phyloP scores from a whole-genome alignment of 1,284 basidiomycete genomes.

The Taiwanofungus camphoratus region DNA sequence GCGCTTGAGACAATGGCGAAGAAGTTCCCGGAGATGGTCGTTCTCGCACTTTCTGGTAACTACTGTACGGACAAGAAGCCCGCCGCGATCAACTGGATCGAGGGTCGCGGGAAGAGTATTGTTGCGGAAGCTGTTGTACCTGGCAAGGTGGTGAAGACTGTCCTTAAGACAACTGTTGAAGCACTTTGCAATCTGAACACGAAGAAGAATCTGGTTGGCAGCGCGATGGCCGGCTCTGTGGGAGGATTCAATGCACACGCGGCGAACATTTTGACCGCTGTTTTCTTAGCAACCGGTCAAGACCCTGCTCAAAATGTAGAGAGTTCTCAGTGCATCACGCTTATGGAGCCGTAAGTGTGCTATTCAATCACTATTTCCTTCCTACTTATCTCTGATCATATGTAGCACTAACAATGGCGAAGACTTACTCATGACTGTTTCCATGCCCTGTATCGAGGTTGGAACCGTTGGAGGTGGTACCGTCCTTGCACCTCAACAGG shows the following conservation, averaged over 20 bases:
- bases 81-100: conserved; percentile 99
- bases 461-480: conserved; percentile 97
- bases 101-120: conserved; percentile 96
- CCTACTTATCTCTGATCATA: conserved; percentile 7
- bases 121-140: conserved; percentile 95
- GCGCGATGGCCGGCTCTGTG: conserved; percentile 95
- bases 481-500: conserved; percentile 80
- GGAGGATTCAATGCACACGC: conserved; percentile 99
- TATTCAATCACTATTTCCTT: conserved; percentile 1
- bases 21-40: conserved; percentile 89
- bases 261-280: conserved; percentile 93
- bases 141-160: conserved; percentile 81
- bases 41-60: conserved; percentile 94
- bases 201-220: conserved; percentile 98
- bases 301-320: conserved; percentile 99
- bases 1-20: conserved; percentile 79
- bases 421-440: conserved; percentile 87
- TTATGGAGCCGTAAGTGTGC: conserved; percentile 89
- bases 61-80: conserved; percentile 99
- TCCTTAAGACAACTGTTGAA: conserved; percentile 94
- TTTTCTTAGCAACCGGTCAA: conserved; percentile 96
- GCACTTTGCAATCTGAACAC: conserved; percentile 89
- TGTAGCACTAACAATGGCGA: conserved; percentile 79
- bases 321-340: conserved; percentile 96
- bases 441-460: conserved; percentile 96